Base-by-base conservation (phyloP, 208 protist genomes). In the Crithidia sp. region DNA sequence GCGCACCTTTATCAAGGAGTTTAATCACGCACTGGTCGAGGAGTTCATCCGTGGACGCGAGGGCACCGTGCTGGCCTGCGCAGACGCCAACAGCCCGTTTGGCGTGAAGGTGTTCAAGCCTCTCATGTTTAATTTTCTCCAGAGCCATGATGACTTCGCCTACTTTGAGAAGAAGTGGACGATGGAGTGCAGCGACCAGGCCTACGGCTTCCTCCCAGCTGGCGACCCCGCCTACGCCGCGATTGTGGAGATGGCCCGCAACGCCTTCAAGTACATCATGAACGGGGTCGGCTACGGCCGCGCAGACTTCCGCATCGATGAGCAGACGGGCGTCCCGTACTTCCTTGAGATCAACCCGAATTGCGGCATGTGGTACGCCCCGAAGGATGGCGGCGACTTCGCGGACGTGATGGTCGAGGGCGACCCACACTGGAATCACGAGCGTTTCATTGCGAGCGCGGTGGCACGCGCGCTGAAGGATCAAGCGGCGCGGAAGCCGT, bases 271-370 rank as follows among this genome's bases (percentile, higher is more conserved):
- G 58, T 84, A 94, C 79, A 91, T 95, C 62, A 88, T 96, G 81
- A 94, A 90, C 75, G 87, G 87, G 45, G 90, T 96, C 56, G 90
- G 90, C 65, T 95, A 94, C 77, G 92, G 90, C 60, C 88, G 92
- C 19, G 82, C 88, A 0, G 92, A 96, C 85, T 95, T 96, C 69
- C 92, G 92, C 73, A 95, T 96, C 56, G 88, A 94, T 67, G 77
- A 86, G 17, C 75, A 77, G 40, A 88, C 80, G 13, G 82, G 81
- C 12, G 85, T 87, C 53, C 85, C 87, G 9, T 91, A 91, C 77
- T 96, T 96, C 66, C 77, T 96, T 14, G 92, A 96, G 75, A 96
- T 96, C 76, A 96, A 96, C 70, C 90, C 90, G 39, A 96, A 96
- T 81, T 95, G 90, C 73, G 92, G 92, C 4, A 95, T 96, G 90